phyloP scores from a whole-genome alignment of 306 rosid species.

The Ceratonia siliqua region DNA sequence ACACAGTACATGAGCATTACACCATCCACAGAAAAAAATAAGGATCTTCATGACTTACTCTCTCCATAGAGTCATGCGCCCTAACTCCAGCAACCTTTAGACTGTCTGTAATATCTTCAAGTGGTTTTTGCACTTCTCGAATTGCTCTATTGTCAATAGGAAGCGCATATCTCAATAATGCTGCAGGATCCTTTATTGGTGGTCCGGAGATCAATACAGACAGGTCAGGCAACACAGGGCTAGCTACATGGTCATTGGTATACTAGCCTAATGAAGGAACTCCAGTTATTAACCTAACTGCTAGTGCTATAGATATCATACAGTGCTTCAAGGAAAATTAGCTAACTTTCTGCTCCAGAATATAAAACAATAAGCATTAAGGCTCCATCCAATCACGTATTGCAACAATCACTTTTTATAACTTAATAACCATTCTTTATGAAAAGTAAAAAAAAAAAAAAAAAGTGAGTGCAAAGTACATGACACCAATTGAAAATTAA shows the following conservation, averaged over 20 bases:
- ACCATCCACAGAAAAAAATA: slow-evolving; percentile 7
- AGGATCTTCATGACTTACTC: slow-evolving; percentile 58
- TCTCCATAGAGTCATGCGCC: slow-evolving; percentile 90
- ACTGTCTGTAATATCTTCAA: slow-evolving; percentile 92
- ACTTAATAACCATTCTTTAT: no score
- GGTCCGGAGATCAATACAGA: slow-evolving; percentile 93
- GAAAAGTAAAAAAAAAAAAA: no score
- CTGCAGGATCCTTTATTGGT: slow-evolving; percentile 94
- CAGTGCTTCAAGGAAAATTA: slow-evolving; percentile 69
- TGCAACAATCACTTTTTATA: slow-evolving; percentile 28
- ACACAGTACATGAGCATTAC: neutral
- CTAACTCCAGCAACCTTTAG: slow-evolving; percentile 84
- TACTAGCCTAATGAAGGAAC: slow-evolving; percentile 65
- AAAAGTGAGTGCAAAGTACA: no score
- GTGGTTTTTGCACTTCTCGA: slow-evolving; percentile 94
- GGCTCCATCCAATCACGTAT: neutral
- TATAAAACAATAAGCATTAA: slow-evolving; percentile 24
- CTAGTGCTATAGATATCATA: slow-evolving; percentile 75
- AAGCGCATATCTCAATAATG: slow-evolving; percentile 86
- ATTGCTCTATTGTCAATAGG: slow-evolving; percentile 93
- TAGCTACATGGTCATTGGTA: slow-evolving; percentile 63
- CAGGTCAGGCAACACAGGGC: slow-evolving; percentile 65
- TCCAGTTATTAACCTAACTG: slow-evolving; percentile 79
- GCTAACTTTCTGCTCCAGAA: slow-evolving; percentile 57
- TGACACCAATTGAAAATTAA: no score